phyloP scores from a whole-genome alignment of 192 early-diverging fungal genomes.

The Cetraspora pellucida region DNA sequence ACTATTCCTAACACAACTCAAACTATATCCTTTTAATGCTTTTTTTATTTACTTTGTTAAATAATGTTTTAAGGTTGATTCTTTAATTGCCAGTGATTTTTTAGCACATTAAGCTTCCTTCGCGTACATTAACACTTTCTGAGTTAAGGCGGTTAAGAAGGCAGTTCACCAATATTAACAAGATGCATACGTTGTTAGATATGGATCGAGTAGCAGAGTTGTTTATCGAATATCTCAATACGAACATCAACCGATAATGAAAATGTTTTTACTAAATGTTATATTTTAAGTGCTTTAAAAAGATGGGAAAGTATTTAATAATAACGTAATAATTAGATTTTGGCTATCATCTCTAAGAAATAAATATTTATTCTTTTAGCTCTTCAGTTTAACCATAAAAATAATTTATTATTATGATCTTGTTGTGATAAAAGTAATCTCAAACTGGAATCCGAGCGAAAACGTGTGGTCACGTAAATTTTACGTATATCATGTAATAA shows the following conservation, averaged over 20 bases:
- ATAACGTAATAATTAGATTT: too few relatives aligned
- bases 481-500: too few relatives aligned
- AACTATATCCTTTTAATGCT: constrained; percentile 47
- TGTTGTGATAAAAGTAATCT: too few relatives aligned
- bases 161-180: constrained; percentile 90
- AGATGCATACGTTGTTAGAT: constrained; percentile 76
- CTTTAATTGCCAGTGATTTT: constrained; percentile 36
- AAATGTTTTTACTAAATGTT: too few relatives aligned
- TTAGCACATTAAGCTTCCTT: constrained; percentile 62
- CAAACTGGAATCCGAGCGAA: too few relatives aligned
- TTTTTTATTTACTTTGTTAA: not conserved
- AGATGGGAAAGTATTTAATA: too few relatives aligned
- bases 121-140: constrained; percentile 70
- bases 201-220: constrained; percentile 72
- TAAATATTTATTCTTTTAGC: too few relatives aligned
- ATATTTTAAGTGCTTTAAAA: too few relatives aligned
- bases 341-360: too few relatives aligned
- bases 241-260: constrained; percentile 60
- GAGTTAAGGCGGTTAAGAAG: constrained; percentile 79
- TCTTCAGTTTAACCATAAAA: too few relatives aligned
- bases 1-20: constrained; percentile 56
- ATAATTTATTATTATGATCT: too few relatives aligned
- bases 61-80: not conserved
- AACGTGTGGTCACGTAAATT: too few relatives aligned
- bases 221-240: constrained; percentile 94